A percentile compares a stretch with the other conserved stretches of the same genome.
Evolutionary conservation across 1,284 basidiomycete genomes (phyloP).

Genomic region (Irpex lacteus): DNA sequence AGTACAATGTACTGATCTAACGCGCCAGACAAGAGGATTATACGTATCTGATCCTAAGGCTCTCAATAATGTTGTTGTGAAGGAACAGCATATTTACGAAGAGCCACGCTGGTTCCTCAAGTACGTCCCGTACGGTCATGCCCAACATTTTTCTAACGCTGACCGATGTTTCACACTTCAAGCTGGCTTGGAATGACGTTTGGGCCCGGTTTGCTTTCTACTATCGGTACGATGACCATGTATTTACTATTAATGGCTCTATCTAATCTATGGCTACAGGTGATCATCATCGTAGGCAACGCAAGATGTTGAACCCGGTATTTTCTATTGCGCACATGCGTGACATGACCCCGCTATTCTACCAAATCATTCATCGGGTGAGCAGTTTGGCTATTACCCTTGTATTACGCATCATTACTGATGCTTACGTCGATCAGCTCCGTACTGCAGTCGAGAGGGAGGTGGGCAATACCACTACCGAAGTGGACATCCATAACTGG

Average conservation of each 20-base stretch:
- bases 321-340: conserved; percentile 32
- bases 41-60: conserved; percentile 17
- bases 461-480: conserved; percentile 17
- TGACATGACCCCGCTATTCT: conserved; percentile 32
- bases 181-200: conserved; percentile 16
- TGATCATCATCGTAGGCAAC: conserved; percentile 29
- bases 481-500: conserved; percentile 34
- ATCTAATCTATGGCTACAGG: conserved; percentile 12
- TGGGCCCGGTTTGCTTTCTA: conserved; percentile 21
- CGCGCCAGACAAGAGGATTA: conserved; percentile 7
- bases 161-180: background rate
- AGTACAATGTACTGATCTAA: background rate
- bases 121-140: background rate
- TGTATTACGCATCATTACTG: background rate
- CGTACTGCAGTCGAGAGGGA: conserved; percentile 20
- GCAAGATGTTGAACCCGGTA: conserved; percentile 32
- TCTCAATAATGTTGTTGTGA: conserved; percentile 12
- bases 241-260: too few relatives aligned
- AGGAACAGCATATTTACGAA: conserved; percentile 13
- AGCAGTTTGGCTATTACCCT: background rate
- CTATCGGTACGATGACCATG: conserved; percentile 8
- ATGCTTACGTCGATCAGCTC: conserved; percentile 12
- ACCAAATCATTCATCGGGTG: conserved; percentile 29
- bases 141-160: background rate
- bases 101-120: conserved; percentile 10